phyloP scores from a whole-genome alignment of 1,284 basidiomycete genomes.

The Melampsora americana region DNA sequence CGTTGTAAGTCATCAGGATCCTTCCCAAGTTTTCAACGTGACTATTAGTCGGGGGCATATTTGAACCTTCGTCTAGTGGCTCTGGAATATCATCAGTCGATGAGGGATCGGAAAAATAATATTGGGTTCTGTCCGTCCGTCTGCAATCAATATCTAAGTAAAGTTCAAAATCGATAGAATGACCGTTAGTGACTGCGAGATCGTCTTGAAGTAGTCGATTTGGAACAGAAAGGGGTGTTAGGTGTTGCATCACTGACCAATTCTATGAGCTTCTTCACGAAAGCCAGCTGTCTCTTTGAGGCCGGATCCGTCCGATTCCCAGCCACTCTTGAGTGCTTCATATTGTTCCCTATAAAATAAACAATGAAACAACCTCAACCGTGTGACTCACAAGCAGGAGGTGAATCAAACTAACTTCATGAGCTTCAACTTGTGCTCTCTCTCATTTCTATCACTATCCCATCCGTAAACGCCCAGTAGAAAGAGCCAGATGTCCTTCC shows the following conservation, averaged over 20 bases:
- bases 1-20: constrained; percentile 87
- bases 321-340: constrained; percentile 67
- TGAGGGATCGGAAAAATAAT: constrained; percentile 62
- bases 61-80: constrained; percentile 65
- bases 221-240: background rate
- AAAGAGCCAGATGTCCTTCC: constrained; percentile 82
- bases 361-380: constrained; percentile 45
- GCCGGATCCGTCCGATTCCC: constrained; percentile 71
- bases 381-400: constrained; percentile 47
- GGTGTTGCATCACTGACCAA: constrained; percentile 44
- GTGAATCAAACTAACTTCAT: constrained; percentile 46
- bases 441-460: constrained; percentile 57
- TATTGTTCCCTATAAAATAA: constrained; percentile 62
- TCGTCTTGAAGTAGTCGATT: too few relatives aligned
- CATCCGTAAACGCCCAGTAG: constrained; percentile 79
- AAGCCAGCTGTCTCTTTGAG: constrained; percentile 54
- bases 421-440: constrained; percentile 47
- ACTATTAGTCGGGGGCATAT: constrained; percentile 77
- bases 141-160: constrained; percentile 87
- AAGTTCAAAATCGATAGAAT: constrained; percentile 21
- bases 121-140: constrained; percentile 87
- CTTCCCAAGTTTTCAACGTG: constrained; percentile 74
- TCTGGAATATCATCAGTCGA: constrained; percentile 49
- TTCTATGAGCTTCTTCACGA: constrained; percentile 52
- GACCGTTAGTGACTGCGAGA: background rate